These are phyloP conservation scores for Pestalotiopsis sp. DNA, from an alignment of 2,329 filamentous ascomycete genomes.

Conservation along the genomic window DNA sequence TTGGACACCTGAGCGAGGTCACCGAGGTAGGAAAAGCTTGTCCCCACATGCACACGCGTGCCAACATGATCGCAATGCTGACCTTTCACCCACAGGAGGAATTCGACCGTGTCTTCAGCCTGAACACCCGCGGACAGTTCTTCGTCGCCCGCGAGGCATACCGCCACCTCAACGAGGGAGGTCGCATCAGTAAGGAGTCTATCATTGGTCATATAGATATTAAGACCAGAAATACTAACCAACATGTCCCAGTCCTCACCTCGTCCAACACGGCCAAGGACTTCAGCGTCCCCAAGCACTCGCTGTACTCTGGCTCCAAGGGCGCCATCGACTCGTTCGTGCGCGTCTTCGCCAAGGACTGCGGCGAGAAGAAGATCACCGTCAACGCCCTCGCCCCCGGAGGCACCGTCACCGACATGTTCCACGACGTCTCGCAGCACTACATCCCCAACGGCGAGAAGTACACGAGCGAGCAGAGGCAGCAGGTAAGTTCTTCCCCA, in stretches of 20 bases:
- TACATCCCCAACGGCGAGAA: conserved; percentile 41
- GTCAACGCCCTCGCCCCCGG: conserved; percentile 38
- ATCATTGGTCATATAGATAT: neutral
- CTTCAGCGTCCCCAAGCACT: conserved; percentile 32
- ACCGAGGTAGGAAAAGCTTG: conserved; percentile 24
- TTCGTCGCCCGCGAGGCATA: conserved; percentile 65
- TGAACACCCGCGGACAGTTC: conserved; percentile 63
- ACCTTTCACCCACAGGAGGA: conserved; percentile 42
- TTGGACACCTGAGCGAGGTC: conserved; percentile 61
- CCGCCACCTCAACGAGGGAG: conserved; percentile 61
- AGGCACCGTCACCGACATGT: conserved; percentile 38
- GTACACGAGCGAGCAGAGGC: conserved; percentile 20
- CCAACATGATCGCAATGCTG: neutral
- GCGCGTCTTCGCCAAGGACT: conserved; percentile 27
- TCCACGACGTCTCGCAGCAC: conserved; percentile 34
- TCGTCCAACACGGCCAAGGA: conserved; percentile 55
- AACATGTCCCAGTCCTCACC: conserved; percentile 49
- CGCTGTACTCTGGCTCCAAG: conserved; percentile 37
- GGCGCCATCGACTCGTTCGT: conserved; percentile 36
- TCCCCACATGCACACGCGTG: no score
- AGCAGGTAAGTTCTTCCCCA: conserved; percentile 16
- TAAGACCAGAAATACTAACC: neutral
- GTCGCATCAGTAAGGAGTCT: conserved; percentile 46
- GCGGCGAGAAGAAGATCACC: conserved; percentile 37
- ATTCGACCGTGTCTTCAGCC: conserved; percentile 62